phyloP scores from a whole-genome alignment of 768 basidiomycete species.

The Amanita pallidorosea region DNA sequence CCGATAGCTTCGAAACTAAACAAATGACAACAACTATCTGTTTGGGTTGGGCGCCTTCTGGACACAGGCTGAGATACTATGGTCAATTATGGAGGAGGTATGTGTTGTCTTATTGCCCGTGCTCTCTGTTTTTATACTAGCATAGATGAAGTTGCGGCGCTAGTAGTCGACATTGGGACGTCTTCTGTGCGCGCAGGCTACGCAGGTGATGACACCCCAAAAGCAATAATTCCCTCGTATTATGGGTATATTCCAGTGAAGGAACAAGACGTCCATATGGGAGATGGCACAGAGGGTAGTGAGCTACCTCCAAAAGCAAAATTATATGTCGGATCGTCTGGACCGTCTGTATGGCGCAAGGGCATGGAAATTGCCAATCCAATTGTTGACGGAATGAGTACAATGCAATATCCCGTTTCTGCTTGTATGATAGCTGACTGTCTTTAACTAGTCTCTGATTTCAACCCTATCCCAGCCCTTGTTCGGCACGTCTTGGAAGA shows the following conservation, averaged over 20 bases:
- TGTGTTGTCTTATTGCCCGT: slow-evolving; percentile 14
- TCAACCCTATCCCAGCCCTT: slow-evolving; percentile 59
- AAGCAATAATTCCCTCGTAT: slow-evolving; percentile 80
- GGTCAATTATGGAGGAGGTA: slow-evolving; percentile 86
- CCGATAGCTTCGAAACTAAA: slow-evolving; percentile 16
- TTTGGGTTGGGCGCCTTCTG: too few species aligned
- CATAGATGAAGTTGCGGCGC: slow-evolving; percentile 91
- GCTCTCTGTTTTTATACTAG: slow-evolving; percentile 2
- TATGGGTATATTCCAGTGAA: slow-evolving; percentile 63
- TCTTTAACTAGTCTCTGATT: slow-evolving; percentile 52
- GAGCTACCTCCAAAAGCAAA: slow-evolving; percentile 31
- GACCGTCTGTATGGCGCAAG: slow-evolving; percentile 84
- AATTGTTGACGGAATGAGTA: slow-evolving; percentile 76
- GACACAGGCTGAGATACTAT: slow-evolving; percentile 23
- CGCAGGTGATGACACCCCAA: slow-evolving; percentile 94
- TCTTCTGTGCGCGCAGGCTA: slow-evolving; percentile 90
- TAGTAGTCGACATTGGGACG: slow-evolving; percentile 91
- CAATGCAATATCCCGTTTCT: slow-evolving; percentile 15
- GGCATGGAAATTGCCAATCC: slow-evolving; percentile 84
- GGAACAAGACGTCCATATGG: slow-evolving; percentile 47
- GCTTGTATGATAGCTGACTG: not conserved
- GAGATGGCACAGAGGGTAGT: slow-evolving; percentile 28
- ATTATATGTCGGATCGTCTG: slow-evolving; percentile 77
- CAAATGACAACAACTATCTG: slow-evolving; percentile 13
- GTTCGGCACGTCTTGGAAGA: slow-evolving; percentile 68